phyloP scores from a whole-genome alignment of 1,284 basidiomycete genomes.

The Ceratobasidium sp. region DNA sequence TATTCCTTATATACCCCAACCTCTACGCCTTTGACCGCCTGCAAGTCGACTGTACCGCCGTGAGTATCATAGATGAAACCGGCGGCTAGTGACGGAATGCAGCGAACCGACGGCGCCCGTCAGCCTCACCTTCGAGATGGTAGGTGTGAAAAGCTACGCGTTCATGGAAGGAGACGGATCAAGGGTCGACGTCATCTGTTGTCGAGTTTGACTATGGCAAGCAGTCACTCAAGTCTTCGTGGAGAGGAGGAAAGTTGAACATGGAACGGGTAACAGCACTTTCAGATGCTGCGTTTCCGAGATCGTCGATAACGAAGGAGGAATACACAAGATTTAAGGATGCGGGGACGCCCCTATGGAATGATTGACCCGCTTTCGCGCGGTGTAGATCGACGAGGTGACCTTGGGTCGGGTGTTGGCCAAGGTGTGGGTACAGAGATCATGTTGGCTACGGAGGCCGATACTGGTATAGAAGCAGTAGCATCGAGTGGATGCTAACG shows the following conservation, averaged over 20 bases:
- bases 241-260: neutral
- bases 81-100: neutral
- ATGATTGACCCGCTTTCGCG: too few relatives aligned
- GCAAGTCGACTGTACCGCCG: neutral
- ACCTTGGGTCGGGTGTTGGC: too few relatives aligned
- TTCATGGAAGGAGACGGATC: slow-evolving; percentile 18
- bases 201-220: neutral
- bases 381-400: too few relatives aligned
- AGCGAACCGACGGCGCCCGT: neutral
- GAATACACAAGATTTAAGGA: too few relatives aligned
- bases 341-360: too few relatives aligned
- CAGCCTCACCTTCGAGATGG: neutral
- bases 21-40: too few relatives aligned
- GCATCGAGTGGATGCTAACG: too few relatives aligned
- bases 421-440: too few relatives aligned
- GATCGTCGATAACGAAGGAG: neutral
- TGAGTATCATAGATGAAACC: neutral
- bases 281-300: neutral
- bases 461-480: too few relatives aligned
- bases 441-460: too few relatives aligned
- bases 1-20: neutral
- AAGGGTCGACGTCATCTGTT: neutral
- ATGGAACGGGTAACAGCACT: neutral
- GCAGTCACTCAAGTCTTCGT: neutral
- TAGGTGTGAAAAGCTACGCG: neutral